Base-by-base conservation (phyloP, 2,329 filamentous ascomycete species). In the Fusarium nanum region DNA sequence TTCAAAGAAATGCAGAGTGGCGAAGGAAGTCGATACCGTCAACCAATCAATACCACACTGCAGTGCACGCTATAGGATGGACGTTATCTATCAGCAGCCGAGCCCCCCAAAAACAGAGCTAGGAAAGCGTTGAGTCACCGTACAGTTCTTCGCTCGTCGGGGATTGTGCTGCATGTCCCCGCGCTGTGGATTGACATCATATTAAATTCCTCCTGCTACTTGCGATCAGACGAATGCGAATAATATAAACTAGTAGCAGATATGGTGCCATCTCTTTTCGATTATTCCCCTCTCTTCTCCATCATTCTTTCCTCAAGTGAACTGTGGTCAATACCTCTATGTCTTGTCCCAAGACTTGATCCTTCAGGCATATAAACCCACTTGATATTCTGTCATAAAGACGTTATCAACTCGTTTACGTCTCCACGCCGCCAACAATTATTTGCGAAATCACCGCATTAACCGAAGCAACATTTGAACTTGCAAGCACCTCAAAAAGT, bases 131-230 rank as follows among this genome's bases (percentile, higher is more conserved):
- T 45, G 27, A 68, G 20, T 56, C 50, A 50, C 58, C 44, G 40
- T 40, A 63, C 41, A 44, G 41, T 53, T 22, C 49, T 25, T 67
- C 27, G 46, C 59, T 44, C 27, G 44, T 52, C 45, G 40, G 48
- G 60, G 45, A 32, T 54, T 49, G 48, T 34, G 25, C 49, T 46
- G 40, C 41, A 45, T 65, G 42, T 42, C 48, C 67, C 67, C 63
- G 41, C 60, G 60, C 42, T 49, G 41, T 52, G 53, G 37, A 66
- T 65, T 71, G 68, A 66, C 68, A 71, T 71, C 68, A 71, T 71
- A 47, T 56, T 62, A 27, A 16, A 54, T 64, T 46, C 28, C 59
- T 42, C 37, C 25, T 37, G 18, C 34, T 44, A 18, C 30, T 58
- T n/a, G n/a, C 25, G 30, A 45, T 41, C 28, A 25, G 25, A 34